phyloP scores from a whole-genome alignment of 768 basidiomycete species.

The Macrocybe gigantea region DNA sequence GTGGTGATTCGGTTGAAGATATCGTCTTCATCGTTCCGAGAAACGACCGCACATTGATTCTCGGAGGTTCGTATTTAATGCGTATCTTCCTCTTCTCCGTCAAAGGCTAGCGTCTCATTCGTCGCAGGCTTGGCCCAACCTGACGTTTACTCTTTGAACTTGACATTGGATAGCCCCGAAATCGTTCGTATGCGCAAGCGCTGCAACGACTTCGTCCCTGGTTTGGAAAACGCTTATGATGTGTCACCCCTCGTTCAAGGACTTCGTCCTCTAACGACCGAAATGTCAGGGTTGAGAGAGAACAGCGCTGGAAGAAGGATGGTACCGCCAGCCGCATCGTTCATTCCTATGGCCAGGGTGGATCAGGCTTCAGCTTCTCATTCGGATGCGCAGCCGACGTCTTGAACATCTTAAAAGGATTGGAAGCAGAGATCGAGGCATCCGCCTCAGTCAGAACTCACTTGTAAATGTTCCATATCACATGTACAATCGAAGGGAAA shows the following conservation, averaged over 20 bases:
- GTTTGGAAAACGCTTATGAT: slow-evolving; percentile 20
- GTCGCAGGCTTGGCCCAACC: slow-evolving; percentile 19
- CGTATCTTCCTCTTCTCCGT: neutral
- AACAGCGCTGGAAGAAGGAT: slow-evolving; percentile 16
- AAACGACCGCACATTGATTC: slow-evolving; percentile 28
- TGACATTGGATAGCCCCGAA: slow-evolving; percentile 20
- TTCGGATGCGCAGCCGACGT: slow-evolving; percentile 3
- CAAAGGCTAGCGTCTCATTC: neutral
- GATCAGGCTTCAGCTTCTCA: slow-evolving; percentile 5
- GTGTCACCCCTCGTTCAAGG: slow-evolving; percentile 20
- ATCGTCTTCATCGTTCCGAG: slow-evolving; percentile 32
- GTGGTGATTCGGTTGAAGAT: slow-evolving; percentile 20
- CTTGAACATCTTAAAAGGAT: neutral
- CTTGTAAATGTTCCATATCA: neutral
- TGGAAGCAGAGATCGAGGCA: neutral
- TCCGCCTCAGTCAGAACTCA: neutral
- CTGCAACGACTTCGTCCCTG: slow-evolving; percentile 21
- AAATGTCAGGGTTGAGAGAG: slow-evolving; percentile 24
- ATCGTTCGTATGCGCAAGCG: slow-evolving; percentile 23
- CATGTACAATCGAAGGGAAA: no score
- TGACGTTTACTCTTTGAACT: slow-evolving; percentile 16
- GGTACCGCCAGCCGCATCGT: slow-evolving; percentile 3
- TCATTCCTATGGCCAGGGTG: slow-evolving; percentile 20
- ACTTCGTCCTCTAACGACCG: slow-evolving; percentile 19
- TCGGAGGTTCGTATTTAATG: slow-evolving; percentile 15